Evolutionary conservation across 257 asterid species (phyloP).

Genomic region (Solanum arcanum): DNA sequence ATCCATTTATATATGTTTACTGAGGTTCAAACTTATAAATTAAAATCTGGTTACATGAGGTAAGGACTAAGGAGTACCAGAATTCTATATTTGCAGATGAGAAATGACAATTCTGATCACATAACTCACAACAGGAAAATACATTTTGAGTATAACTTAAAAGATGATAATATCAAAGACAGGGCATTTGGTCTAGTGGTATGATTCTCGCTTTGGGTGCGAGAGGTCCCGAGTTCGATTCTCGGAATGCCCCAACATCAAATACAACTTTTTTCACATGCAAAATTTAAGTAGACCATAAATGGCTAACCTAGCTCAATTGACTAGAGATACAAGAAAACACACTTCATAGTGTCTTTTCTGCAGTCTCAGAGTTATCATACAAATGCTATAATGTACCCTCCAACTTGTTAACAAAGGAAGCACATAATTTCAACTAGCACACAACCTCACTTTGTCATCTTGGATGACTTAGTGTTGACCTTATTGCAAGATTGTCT

Average conservation of each 20-base stretch:
- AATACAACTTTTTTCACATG: background rate
- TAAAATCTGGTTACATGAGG: background rate
- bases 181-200: constrained; percentile 86
- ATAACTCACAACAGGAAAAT: background rate
- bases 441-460: background rate
- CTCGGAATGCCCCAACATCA: constrained; percentile 53
- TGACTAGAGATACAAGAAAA: background rate
- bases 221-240: constrained; percentile 57
- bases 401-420: background rate
- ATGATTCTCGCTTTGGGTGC: constrained; percentile 83
- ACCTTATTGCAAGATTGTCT: background rate
- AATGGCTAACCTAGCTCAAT: background rate
- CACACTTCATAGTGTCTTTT: background rate
- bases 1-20: background rate
- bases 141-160: background rate
- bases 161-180: background rate
- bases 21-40: background rate
- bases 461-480: background rate
- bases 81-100: background rate
- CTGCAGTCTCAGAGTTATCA: background rate
- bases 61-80: background rate
- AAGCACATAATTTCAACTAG: background rate
- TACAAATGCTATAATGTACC: background rate
- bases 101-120: background rate
- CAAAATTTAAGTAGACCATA: background rate